Evolutionary conservation across 2,329 filamentous ascomycete genomes (phyloP), one percentile per base, ranked within the genome.

Genomic region (Xylariaceae sp.): DNA sequence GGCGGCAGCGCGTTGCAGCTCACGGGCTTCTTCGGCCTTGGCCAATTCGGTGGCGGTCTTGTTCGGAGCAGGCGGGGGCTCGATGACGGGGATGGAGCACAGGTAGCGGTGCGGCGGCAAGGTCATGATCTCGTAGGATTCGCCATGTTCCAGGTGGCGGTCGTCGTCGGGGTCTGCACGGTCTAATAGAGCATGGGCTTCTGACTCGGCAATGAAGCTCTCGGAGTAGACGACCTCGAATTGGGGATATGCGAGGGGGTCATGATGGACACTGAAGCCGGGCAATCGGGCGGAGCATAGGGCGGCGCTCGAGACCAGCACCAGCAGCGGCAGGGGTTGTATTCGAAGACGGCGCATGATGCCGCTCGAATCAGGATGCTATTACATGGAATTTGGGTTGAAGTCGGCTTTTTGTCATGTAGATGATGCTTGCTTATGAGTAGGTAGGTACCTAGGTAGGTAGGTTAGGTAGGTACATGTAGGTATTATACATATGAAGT

Each of bases 191-290:
- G 75, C 70, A 20, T 80, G 72, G 5, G 87, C 89, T 46, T 88
- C 83, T 25, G 76, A 67, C 55, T 90, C 83, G 22, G 83, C 79
- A 37, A 94, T 79, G 63, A 82, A 87, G 11, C 80, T 74, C 40
- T 89, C 79, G 6, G 84, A 80, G 63, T 92, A 91, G 29, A 85
- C 69, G 22, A 96, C 76, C 61, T 93, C 85, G 62, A 87, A 96
- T 85, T 96, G 88, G 10, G 91, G 91, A 67, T 86, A 89, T 16
- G 89, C 89, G 45, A 95, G 76, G 41, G 95, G 67, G 64, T 96
- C 91, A 62, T 95, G 88, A 60, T 93, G 83, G 45, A 95, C 86
- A 69, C 85, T 95, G 71, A 95, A 95, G 44, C 73, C 69, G 6
- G 70, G 71, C 37, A 76, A 73, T 37, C 73, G 71, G 55, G 76